Evolutionary conservation across 305 asterid genomes (phyloP).

Genomic region (Fraxinus nigra): DNA sequence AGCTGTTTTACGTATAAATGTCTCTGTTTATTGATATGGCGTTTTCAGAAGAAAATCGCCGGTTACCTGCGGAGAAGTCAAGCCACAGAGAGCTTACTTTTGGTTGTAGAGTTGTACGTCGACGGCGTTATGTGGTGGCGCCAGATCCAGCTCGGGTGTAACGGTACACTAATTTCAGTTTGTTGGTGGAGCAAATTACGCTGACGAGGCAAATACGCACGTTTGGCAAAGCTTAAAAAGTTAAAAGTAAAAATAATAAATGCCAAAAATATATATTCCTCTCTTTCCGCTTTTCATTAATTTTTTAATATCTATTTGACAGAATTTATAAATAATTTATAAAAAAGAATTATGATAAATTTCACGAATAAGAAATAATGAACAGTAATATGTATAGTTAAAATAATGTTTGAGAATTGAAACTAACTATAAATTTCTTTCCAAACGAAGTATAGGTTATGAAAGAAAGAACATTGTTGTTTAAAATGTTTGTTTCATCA

Average conservation of each 20-base stretch:
- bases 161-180: conserved; percentile 1
- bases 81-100: not conserved
- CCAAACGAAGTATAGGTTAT: no score
- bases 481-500: no score
- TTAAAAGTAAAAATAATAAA: no score
- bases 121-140: not conserved
- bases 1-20: not conserved
- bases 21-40: not conserved
- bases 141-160: not conserved
- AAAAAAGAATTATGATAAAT: no score
- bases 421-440: no score
- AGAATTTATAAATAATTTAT: no score
- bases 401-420: no score
- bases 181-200: not conserved
- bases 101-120: not conserved
- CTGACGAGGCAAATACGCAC: not conserved
- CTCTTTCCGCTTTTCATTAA: no score
- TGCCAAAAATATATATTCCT: no score
- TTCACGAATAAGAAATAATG: not conserved
- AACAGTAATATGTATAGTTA: no score
- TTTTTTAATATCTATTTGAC: not conserved
- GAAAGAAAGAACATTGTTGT: no score
- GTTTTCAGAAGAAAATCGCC: not conserved
- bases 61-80: not conserved
- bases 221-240: not conserved